These are phyloP conservation scores for Penicillium ochrochloron DNA, from an alignment of 495 filamentous ascomycete genomes.

Conservation along the genomic window DNA sequence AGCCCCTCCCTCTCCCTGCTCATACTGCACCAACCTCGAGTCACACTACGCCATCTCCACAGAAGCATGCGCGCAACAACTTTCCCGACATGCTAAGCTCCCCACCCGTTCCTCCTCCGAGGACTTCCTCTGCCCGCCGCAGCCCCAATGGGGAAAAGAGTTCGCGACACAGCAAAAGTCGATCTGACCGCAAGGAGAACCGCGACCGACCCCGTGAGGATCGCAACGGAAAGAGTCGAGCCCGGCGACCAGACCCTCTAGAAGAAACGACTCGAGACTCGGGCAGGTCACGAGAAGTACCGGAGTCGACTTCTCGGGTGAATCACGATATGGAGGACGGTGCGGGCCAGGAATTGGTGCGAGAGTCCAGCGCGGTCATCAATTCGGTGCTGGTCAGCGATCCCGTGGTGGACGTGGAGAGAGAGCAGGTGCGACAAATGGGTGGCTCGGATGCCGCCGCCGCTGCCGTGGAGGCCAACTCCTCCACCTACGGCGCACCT, in stretches of 20 bases:
- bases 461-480: conserved; percentile 51
- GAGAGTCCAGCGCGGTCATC: conserved; percentile 61
- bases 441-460: conserved; percentile 61
- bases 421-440: conserved; percentile 72
- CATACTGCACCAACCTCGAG: conserved; percentile 40
- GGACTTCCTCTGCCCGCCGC: conserved; percentile 50
- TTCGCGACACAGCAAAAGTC: conserved; percentile 43
- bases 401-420: conserved; percentile 74
- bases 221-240: conserved; percentile 40
- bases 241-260: conserved; percentile 39
- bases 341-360: conserved; percentile 34
- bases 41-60: conserved; percentile 35
- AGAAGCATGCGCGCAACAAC: conserved; percentile 40
- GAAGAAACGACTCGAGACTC: conserved; percentile 34
- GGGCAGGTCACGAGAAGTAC: conserved; percentile 22
- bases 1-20: conserved; percentile 40
- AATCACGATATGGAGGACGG: conserved; percentile 34
- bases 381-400: conserved; percentile 80
- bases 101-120: conserved; percentile 49
- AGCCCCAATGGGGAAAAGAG: conserved; percentile 43
- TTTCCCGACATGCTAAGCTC: conserved; percentile 46
- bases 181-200: conserved; percentile 36
- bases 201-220: conserved; percentile 39
- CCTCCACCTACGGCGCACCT: conserved; percentile 59
- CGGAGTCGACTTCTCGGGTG: conserved; percentile 20